A percentile compares a stretch with the other conserved stretches of the same genome.
phyloP scores from a whole-genome alignment of 495 filamentous ascomycete genomes.

The Pyrenula aspistea region DNA sequence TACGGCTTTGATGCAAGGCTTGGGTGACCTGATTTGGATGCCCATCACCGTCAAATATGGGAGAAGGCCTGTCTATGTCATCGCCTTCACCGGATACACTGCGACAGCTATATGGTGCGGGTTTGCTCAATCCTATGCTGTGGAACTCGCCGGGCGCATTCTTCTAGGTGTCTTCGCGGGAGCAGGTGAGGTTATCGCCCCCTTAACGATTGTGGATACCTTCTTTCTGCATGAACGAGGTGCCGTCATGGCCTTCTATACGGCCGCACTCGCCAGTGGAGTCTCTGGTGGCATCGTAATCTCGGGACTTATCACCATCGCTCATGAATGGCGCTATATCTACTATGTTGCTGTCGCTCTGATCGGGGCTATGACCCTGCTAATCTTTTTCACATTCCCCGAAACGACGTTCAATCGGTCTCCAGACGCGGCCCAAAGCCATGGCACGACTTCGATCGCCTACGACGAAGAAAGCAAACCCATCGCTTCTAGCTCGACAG shows the following conservation, averaged over 20 bases:
- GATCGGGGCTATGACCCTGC: conserved; percentile 26
- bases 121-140: conserved; percentile 27
- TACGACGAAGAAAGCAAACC: background rate
- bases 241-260: conserved; percentile 33
- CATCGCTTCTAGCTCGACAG: background rate
- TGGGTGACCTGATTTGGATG: conserved; percentile 42
- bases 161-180: conserved; percentile 38
- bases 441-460: background rate
- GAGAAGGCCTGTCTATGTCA: conserved; percentile 37
- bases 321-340: conserved; percentile 35
- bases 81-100: conserved; percentile 32
- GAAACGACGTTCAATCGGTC: conserved; percentile 30
- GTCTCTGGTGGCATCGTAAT: conserved; percentile 35
- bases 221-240: conserved; percentile 50
- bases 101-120: conserved; percentile 31
- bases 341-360: conserved; percentile 35
- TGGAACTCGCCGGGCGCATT: conserved; percentile 31
- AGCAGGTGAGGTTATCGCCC: conserved; percentile 39
- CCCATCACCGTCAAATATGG: conserved; percentile 43
- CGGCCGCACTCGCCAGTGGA: conserved; percentile 31
- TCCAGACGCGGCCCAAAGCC: background rate
- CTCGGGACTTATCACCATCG: conserved; percentile 36
- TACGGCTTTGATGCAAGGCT: conserved; percentile 34
- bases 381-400: conserved; percentile 39
- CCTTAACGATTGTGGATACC: conserved; percentile 41